Evolutionary conservation across 257 asterid species (phyloP), one percentile per base, ranked within the genome.

Genomic region (Cynanchum wilfordii): DNA sequence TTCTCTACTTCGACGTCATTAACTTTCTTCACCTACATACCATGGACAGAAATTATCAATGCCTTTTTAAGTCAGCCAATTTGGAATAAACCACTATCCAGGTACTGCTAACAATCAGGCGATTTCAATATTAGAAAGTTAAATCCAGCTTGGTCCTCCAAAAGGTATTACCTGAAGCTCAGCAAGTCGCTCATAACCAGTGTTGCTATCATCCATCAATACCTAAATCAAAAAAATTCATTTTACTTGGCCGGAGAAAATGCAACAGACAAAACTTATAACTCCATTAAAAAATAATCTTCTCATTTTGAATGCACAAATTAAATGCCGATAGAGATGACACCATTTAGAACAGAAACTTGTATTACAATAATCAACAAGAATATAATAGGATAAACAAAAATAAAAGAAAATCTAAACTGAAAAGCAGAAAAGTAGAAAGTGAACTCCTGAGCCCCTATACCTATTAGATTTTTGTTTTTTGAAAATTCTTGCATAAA

Each of bases 141-240:
- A 24, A 22, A 4, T 56, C 13, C 64, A 57, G 24, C 64, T 57
- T 20, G 33, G 15, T 13, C 10, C 7, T 16, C 5, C 25, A 19
- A 36, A 64, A 64, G 57, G 57, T 16, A 17, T 51, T 87, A 93
- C 98, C 97, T 91, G 99, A 66, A 91, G 84, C 75, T 94, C 99
- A 75, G 97, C 86, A 75, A 94, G 93, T 45, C 97, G 97, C 88
- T 94, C 99, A 54, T 94, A 94, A 45, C 99, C 99, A 5, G 97
- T 84, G 68, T 89, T 94, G 78, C 91, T 88, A 73, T 94, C 99
- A 81, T 94, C 99, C 86, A 89, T 85, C 66, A 94, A 78, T 47
- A 94, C 95, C 99, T 94, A 83, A 73, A 82, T 69, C 68, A 56
- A 59, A 72, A 36, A 33, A 73, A 59, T 33, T 45, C 10, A 22